These are phyloP conservation scores for Blastobotrys elegans DNA, from an alignment of 1,139 yeast species.

Conservation along the genomic window DNA sequence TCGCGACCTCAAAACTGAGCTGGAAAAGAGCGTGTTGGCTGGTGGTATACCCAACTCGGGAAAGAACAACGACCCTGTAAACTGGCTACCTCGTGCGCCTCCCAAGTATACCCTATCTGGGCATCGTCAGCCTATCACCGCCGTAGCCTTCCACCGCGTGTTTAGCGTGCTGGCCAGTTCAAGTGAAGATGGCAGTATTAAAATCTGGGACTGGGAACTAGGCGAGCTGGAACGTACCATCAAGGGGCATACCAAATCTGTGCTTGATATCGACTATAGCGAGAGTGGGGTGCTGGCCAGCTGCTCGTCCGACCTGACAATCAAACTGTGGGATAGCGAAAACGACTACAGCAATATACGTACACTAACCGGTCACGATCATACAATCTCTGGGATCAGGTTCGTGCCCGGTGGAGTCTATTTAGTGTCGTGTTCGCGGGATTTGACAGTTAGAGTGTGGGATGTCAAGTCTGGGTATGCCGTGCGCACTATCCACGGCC, in stretches of 20 bases:
- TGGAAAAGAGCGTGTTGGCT: conserved; percentile 33
- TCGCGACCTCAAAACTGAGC: conserved; percentile 39
- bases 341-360: conserved; percentile 51
- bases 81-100: conserved; percentile 69
- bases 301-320: conserved; percentile 68
- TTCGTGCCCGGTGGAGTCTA: conserved; percentile 46
- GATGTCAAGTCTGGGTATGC: conserved; percentile 68
- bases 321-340: conserved; percentile 65
- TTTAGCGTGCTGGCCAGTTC: conserved; percentile 65
- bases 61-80: conserved; percentile 34
- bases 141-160: conserved; percentile 68
- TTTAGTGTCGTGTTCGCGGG: conserved; percentile 69
- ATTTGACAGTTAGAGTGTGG: conserved; percentile 71
- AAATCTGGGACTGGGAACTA: conserved; percentile 69
- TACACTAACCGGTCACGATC: conserved; percentile 85
- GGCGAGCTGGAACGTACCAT: conserved; percentile 65
- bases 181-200: conserved; percentile 67
- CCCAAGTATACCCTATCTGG: conserved; percentile 46
- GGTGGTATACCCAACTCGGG: conserved; percentile 7
- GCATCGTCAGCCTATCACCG: conserved; percentile 56
- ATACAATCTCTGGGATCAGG: conserved; percentile 64
- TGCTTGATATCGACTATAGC: conserved; percentile 55
- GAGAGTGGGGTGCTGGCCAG: conserved; percentile 43
- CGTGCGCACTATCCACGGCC: conserved; percentile 62
- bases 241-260: conserved; percentile 71